phyloP scores from a whole-genome alignment of 495 filamentous ascomycete species.

The Amphirosellinia nigrospora region DNA sequence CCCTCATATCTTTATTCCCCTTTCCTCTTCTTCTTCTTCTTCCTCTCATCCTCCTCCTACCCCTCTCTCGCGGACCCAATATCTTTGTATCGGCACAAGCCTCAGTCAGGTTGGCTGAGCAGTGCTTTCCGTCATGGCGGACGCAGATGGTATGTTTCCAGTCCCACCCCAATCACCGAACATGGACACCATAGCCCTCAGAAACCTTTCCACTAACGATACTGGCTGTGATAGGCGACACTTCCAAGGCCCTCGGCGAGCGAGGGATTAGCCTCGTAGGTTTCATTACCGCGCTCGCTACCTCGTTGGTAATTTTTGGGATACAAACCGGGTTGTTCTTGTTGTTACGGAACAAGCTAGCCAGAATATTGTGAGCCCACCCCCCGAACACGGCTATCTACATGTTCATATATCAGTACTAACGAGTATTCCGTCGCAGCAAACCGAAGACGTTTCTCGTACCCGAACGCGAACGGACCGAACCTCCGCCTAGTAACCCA shows the following conservation, averaged over 20 bases:
- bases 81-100: neutral
- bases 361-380: constrained; percentile 80
- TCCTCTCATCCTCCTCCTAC: neutral
- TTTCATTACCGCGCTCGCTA: constrained; percentile 78
- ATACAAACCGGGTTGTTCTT: constrained; percentile 79
- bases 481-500: constrained; percentile 72
- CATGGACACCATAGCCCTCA: neutral
- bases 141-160: constrained; percentile 31
- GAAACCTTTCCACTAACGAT: neutral
- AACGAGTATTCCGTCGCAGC: constrained; percentile 45
- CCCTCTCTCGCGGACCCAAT: neutral
- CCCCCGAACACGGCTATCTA: neutral
- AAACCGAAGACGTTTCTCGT: constrained; percentile 92
- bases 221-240: constrained; percentile 16
- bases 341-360: constrained; percentile 76
- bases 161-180: neutral
- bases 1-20: neutral
- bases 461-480: constrained; percentile 81
- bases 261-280: constrained; percentile 64
- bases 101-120: constrained; percentile 2
- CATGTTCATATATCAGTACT: constrained; percentile 19
- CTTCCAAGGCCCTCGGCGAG: constrained; percentile 45
- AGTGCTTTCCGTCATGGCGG: constrained; percentile 28
- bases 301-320: constrained; percentile 76
- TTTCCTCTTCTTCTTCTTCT: neutral